A percentile compares a stretch with the other conserved stretches of the same genome.
Conservation (phyloP, 768 basidiomycete genomes). For the Agaricus subrufescens region DNA sequence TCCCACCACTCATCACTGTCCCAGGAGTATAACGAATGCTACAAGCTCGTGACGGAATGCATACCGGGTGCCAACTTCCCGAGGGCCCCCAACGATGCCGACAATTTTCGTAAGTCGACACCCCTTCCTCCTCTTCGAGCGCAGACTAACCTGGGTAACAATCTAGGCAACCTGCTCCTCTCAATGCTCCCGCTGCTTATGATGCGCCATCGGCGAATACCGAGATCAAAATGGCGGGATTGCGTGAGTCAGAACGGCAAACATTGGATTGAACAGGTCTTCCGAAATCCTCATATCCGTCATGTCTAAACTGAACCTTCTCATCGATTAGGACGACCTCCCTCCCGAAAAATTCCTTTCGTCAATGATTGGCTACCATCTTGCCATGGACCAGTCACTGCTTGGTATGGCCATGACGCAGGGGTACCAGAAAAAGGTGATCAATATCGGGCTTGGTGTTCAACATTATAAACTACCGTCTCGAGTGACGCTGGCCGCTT, state of each 20-base stretch:
- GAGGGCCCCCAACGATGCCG: constrained; percentile 47
- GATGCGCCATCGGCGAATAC: constrained; percentile 82
- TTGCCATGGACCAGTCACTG: constrained; percentile 61
- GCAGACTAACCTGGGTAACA: not conserved
- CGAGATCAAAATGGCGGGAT: constrained; percentile 70
- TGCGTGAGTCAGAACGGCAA: constrained; percentile 57
- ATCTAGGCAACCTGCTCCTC: constrained; percentile 61
- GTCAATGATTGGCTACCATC: constrained; percentile 79
- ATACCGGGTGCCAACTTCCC: constrained; percentile 50
- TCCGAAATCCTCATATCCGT: too few relatives aligned
- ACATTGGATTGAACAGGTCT: constrained; percentile 79
- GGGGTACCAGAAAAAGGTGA: constrained; percentile 66
- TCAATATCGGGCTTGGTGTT: constrained; percentile 80
- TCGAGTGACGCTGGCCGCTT: constrained; percentile 54
- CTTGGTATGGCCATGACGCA: constrained; percentile 88
- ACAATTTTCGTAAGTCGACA: constrained; percentile 59
- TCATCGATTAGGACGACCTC: constrained; percentile 51
- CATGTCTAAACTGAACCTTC: not conserved
- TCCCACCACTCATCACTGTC: constrained; percentile 5
- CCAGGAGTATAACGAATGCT: constrained; percentile 74
- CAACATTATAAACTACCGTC: constrained; percentile 64
- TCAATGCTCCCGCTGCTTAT: constrained; percentile 76
- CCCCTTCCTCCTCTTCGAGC: not conserved
- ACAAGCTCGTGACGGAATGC: constrained; percentile 54
- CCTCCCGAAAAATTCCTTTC: constrained; percentile 59